Evolutionary conservation across 2,329 filamentous ascomycete species (phyloP).

Genomic region (Cordyceps cicadae): DNA sequence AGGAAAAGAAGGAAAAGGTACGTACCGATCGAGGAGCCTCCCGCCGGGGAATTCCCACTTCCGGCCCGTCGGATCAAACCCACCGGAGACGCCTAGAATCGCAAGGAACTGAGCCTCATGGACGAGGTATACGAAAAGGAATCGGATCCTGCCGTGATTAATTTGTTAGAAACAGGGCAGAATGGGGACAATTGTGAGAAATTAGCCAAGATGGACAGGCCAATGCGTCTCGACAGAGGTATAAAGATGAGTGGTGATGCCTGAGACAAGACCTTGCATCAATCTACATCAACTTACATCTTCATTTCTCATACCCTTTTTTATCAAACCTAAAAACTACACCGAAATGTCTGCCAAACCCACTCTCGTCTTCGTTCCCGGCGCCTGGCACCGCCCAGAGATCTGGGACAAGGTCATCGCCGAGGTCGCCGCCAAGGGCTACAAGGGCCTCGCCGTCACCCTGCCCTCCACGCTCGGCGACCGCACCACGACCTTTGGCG

Average conservation of each 20-base stretch:
- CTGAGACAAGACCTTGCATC: not conserved
- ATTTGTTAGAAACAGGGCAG: not conserved
- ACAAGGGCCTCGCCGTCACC: slow-evolving; percentile 27
- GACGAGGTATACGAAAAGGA: not conserved
- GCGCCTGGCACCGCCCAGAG: slow-evolving; percentile 37
- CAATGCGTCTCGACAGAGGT: not conserved
- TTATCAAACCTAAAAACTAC: not conserved
- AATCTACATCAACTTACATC: not conserved
- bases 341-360: slow-evolving; percentile 14
- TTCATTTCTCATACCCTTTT: not conserved
- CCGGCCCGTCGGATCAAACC: not conserved
- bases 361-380: slow-evolving; percentile 37
- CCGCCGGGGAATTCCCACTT: not conserved
- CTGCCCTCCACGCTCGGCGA: slow-evolving; percentile 31
- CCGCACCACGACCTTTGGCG: slow-evolving; percentile 29
- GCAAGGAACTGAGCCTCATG: not conserved
- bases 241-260: not conserved
- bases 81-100: not conserved
- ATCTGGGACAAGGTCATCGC: slow-evolving; percentile 29
- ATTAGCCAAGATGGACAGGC: not conserved
- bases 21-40: not conserved
- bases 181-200: not conserved
- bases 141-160: not conserved
- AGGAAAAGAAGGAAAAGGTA: not conserved
- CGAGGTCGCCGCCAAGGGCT: slow-evolving; percentile 23